phyloP scores from a whole-genome alignment of 2,329 filamentous ascomycete species.

The Didymella pinodella region DNA sequence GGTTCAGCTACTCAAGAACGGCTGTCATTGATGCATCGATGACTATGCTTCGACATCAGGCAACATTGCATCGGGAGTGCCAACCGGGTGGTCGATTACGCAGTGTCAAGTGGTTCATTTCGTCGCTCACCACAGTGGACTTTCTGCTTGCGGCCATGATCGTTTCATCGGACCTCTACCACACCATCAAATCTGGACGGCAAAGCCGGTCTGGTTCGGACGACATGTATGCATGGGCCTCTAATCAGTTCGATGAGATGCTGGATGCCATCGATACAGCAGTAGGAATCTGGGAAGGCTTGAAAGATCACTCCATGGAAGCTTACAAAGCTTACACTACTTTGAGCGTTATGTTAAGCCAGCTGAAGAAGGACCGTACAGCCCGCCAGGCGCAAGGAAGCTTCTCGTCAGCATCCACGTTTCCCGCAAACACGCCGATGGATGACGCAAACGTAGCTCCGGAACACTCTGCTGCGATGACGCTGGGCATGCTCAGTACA shows the following conservation, averaged over 20 bases:
- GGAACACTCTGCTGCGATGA: conserved; percentile 73
- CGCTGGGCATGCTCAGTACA: conserved; percentile 71
- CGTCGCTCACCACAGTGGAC: conserved; percentile 80
- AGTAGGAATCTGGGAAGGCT: conserved; percentile 78
- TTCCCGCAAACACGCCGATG: conserved; percentile 42
- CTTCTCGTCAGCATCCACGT: conserved; percentile 43
- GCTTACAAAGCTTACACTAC: conserved; percentile 85
- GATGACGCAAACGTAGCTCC: conserved; percentile 66
- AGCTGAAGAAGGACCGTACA: conserved; percentile 67
- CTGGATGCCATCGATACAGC: conserved; percentile 75
- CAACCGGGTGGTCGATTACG: conserved; percentile 75
- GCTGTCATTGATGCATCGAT: conserved; percentile 87
- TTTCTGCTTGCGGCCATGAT: conserved; percentile 88
- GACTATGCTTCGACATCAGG: conserved; percentile 79
- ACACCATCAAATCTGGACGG: conserved; percentile 61
- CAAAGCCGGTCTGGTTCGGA: conserved; percentile 45
- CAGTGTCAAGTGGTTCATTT: conserved; percentile 79
- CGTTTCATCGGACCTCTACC: conserved; percentile 81
- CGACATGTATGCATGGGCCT: conserved; percentile 56
- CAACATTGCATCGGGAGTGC: conserved; percentile 77
- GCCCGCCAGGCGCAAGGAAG: conserved; percentile 38
- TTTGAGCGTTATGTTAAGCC: conserved; percentile 83
- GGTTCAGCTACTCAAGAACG: conserved; percentile 83
- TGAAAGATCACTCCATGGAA: conserved; percentile 82
- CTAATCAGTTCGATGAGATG: conserved; percentile 72